Conservation (phyloP, 495 filamentous ascomycete genomes). For the Penicillium pulvis region DNA sequence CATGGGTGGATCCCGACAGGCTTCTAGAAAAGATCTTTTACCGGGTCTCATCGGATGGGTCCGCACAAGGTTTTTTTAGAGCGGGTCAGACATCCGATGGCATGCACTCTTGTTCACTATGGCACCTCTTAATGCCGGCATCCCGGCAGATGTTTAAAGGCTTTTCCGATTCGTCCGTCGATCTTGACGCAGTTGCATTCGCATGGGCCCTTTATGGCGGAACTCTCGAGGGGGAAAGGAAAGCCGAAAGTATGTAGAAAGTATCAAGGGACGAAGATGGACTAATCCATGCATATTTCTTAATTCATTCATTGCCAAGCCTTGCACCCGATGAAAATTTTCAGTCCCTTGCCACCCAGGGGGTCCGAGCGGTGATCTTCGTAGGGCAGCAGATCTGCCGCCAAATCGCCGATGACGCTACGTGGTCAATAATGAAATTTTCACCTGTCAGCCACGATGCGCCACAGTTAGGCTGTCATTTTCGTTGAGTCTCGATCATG, state of each 20-base stretch:
- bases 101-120: neutral
- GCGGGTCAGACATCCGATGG: conserved; percentile 2
- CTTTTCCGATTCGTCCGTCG: neutral
- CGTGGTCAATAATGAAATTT: neutral
- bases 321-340: neutral
- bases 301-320: neutral
- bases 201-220: conserved; percentile 1
- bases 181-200: neutral
- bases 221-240: neutral
- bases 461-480: conserved; percentile 3
- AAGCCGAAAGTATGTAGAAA: neutral
- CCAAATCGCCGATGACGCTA: conserved; percentile 5
- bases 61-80: conserved; percentile 12
- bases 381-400: neutral
- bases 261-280: neutral
- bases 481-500: too few relatives aligned
- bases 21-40: conserved; percentile 18
- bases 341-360: conserved; percentile 6
- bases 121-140: neutral
- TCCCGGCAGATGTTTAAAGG: neutral
- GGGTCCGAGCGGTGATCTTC: conserved; percentile 1
- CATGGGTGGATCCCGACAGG: conserved; percentile 5
- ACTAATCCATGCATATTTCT: too few relatives aligned
- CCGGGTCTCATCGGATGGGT: conserved; percentile 9
- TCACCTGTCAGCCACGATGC: neutral